These are phyloP conservation scores for Jimgerdemannia flammicorona DNA, from an alignment of 192 early-diverging fungal genomes.

Conservation along the genomic window DNA sequence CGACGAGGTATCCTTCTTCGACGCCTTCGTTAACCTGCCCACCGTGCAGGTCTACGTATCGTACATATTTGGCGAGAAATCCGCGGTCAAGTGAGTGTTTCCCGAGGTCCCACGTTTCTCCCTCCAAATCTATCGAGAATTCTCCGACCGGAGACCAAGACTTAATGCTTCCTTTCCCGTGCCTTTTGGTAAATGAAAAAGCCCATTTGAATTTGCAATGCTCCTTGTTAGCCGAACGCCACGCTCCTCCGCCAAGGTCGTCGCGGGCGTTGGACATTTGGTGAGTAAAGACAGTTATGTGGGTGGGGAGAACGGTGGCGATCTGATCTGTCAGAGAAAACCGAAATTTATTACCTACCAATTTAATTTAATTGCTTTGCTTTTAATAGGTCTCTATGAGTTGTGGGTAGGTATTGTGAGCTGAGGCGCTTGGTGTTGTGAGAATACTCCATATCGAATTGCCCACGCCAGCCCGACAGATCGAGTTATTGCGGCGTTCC, in stretches of 20 bases:
- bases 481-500: too few species aligned
- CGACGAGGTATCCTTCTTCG: neutral
- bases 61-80: neutral
- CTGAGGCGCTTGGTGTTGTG: too few species aligned
- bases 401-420: neutral
- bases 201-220: neutral
- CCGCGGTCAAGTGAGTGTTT: neutral
- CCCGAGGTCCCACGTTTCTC: neutral
- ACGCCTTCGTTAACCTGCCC: too few species aligned
- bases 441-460: too few species aligned
- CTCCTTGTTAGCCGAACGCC: neutral
- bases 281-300: neutral
- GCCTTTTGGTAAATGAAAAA: neutral
- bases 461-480: too few species aligned
- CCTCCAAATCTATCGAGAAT: neutral
- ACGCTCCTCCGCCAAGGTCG: neutral
- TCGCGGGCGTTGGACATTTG: neutral
- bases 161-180: neutral
- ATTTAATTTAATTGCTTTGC: neutral
- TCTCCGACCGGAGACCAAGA: too few species aligned
- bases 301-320: too few species aligned
- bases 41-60: too few species aligned
- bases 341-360: neutral
- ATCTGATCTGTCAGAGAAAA: neutral
- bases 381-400: neutral